phyloP scores from a whole-genome alignment of 768 basidiomycete species.

The Panaeolus papilionaceus region DNA sequence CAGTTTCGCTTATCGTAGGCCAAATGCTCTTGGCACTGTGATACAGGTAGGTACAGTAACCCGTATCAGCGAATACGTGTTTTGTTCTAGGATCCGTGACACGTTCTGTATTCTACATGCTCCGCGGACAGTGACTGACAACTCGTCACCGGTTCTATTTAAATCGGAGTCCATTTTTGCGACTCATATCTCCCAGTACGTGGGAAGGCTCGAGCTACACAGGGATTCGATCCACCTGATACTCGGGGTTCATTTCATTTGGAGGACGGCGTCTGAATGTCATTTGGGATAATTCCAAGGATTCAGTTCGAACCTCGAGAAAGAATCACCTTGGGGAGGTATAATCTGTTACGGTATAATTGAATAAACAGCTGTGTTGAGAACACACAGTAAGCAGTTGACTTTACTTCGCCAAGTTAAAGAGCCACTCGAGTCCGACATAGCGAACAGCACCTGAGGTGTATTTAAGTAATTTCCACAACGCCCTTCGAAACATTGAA shows the following conservation, averaged over 20 bases:
- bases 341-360: neutral
- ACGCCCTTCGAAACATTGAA: neutral
- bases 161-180: constrained; percentile 8
- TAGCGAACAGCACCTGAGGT: neutral
- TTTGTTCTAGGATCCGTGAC: constrained; percentile 13
- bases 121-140: constrained; percentile 6
- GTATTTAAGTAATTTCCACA: neutral
- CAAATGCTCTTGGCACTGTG: neutral
- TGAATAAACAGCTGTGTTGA: neutral
- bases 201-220: constrained; percentile 12
- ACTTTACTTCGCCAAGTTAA: neutral
- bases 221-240: constrained; percentile 10
- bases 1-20: neutral
- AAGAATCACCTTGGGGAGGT: neutral
- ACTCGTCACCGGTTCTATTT: constrained; percentile 13
- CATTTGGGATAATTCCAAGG: constrained; percentile 7
- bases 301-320: constrained; percentile 9
- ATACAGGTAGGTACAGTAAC: constrained; percentile 2
- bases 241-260: constrained; percentile 14
- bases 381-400: neutral
- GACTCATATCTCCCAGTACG: constrained; percentile 1
- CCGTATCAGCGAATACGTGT: neutral
- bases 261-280: constrained; percentile 12
- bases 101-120: constrained; percentile 11
- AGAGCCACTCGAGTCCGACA: constrained; percentile 10